A percentile compares a stretch with the other conserved stretches of the same genome.
These are phyloP conservation scores for Ashbya aceris DNA, from an alignment of 1,139 yeast species.

Conservation along the genomic window DNA sequence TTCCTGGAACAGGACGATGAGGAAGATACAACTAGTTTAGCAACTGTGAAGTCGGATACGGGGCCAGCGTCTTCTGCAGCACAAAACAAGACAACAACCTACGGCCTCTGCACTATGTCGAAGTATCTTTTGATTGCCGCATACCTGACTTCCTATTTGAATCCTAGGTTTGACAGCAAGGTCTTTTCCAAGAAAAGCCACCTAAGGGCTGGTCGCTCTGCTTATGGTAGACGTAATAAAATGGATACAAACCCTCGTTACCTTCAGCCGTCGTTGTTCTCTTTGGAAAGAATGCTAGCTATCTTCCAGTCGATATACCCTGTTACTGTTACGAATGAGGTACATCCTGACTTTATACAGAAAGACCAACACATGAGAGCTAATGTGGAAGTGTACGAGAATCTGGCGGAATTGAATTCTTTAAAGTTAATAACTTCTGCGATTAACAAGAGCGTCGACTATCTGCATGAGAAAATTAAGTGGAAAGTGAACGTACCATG, in stretches of 20 bases:
- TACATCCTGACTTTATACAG: constrained; percentile 7
- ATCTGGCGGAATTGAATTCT: constrained; percentile 52
- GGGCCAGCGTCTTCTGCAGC: not conserved
- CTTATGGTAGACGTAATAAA: constrained; percentile 35
- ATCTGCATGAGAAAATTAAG: constrained; percentile 51
- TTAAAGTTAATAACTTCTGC: constrained; percentile 41
- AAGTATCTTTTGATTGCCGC: constrained; percentile 61
- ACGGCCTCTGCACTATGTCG: constrained; percentile 43
- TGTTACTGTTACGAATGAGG: constrained; percentile 15
- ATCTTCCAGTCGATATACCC: constrained; percentile 51
- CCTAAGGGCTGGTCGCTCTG: constrained; percentile 34
- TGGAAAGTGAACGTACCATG: constrained; percentile 63
- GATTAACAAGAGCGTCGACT: constrained; percentile 40
- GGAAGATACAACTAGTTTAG: not conserved
- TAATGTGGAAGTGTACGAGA: constrained; percentile 48
- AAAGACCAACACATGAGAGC: constrained; percentile 27
- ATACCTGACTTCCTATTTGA: constrained; percentile 61
- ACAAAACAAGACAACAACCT: constrained; percentile 11
- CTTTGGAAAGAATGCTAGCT: constrained; percentile 60
- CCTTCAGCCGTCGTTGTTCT: constrained; percentile 54
- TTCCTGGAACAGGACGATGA: constrained; percentile 9
- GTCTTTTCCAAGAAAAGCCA: constrained; percentile 52
- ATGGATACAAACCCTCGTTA: constrained; percentile 47
- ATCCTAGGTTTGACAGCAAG: constrained; percentile 51
- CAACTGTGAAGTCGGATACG: constrained; percentile 5